phyloP scores from a whole-genome alignment of 768 basidiomycete species.

The Pulveroboletus sp. region DNA sequence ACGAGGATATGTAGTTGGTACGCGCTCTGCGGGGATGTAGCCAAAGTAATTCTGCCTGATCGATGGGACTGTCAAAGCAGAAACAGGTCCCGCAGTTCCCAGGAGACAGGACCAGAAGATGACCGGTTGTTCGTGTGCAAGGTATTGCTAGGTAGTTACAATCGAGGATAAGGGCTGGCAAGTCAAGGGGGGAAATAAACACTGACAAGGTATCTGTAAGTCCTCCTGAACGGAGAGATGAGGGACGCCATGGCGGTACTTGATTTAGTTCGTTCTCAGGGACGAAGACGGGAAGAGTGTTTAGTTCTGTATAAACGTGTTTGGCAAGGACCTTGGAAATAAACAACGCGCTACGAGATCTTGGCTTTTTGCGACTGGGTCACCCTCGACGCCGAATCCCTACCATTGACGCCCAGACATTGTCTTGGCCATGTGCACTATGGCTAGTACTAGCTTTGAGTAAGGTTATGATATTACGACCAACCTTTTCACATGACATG shows the following conservation, averaged over 20 bases:
- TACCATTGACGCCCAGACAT: too few relatives aligned
- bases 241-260: constrained; percentile 25
- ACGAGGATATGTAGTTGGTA: constrained; percentile 80
- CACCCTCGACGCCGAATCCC: too few relatives aligned
- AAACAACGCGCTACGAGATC: constrained; percentile 9
- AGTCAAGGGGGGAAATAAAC: neutral
- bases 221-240: constrained; percentile 25
- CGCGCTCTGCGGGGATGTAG: constrained; percentile 59
- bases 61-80: constrained; percentile 74
- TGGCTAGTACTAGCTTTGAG: too few relatives aligned
- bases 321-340: constrained; percentile 24
- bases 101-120: constrained; percentile 83
- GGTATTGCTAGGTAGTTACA: constrained; percentile 61
- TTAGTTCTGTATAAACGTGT: constrained; percentile 19
- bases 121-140: constrained; percentile 87
- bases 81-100: constrained; percentile 68
- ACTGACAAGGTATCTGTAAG: constrained; percentile 28
- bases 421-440: too few relatives aligned
- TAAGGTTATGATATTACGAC: too few relatives aligned
- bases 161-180: neutral
- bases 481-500: too few relatives aligned
- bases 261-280: neutral
- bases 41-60: constrained; percentile 67
- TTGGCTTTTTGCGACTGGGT: too few relatives aligned
- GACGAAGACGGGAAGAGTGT: constrained; percentile 16